Evolutionary conservation across 805 yeast species (phyloP).

Genomic region (Cephaloascus fragrans): DNA sequence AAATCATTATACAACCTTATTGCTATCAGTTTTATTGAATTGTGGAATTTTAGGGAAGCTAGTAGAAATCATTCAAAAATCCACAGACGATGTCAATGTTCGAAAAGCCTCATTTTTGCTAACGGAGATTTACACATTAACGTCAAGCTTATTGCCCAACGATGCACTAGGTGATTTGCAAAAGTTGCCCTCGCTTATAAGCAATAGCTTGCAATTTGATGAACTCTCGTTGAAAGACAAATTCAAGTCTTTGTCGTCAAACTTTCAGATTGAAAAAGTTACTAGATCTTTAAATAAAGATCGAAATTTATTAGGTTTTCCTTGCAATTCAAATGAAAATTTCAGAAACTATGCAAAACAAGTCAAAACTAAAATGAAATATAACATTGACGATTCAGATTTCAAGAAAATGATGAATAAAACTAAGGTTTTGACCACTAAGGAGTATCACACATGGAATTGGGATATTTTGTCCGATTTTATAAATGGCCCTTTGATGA

Average conservation of each 20-base stretch:
- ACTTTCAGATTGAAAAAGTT: constrained; percentile 39
- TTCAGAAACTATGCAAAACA: constrained; percentile 12
- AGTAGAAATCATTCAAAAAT: constrained; percentile 26
- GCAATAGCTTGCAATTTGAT: constrained; percentile 11
- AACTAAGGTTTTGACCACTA: constrained; percentile 67
- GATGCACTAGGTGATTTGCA: constrained; percentile 17
- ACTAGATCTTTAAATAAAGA: constrained; percentile 27
- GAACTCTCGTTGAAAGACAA: constrained; percentile 15
- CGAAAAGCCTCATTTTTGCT: constrained; percentile 56
- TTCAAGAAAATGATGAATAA: constrained; percentile 57
- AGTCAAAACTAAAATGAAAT: constrained; percentile 5
- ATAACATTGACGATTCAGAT: constrained; percentile 47
- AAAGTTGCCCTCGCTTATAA: constrained; percentile 10
- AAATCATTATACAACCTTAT: constrained; percentile 58
- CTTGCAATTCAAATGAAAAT: constrained; percentile 8
- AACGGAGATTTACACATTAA: constrained; percentile 49
- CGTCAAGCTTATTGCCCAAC: constrained; percentile 45
- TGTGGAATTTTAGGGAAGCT: constrained; percentile 45
- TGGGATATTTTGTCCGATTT: constrained; percentile 68
- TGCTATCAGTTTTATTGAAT: constrained; percentile 44
- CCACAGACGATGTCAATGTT: constrained; percentile 33
- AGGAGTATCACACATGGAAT: constrained; percentile 78
- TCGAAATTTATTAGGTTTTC: constrained; percentile 22
- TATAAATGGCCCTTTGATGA: constrained; percentile 76
- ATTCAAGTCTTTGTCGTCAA: constrained; percentile 19